A percentile compares a stretch with the other conserved stretches of the same genome.
phyloP scores from a whole-genome alignment of 2,329 filamentous ascomycete species.

The Macrophomina phaseolina region DNA sequence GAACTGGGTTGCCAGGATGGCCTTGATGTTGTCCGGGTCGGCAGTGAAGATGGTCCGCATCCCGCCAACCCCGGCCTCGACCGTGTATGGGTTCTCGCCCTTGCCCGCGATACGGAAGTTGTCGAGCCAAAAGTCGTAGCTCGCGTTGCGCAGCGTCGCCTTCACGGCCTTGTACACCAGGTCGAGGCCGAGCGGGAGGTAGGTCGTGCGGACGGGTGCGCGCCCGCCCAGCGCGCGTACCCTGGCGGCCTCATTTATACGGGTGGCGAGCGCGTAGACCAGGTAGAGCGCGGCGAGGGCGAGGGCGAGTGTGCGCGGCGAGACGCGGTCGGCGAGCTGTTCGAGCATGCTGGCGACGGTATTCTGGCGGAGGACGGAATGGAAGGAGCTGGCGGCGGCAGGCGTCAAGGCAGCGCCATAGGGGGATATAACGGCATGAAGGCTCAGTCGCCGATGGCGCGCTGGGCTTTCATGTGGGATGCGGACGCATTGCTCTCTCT shows the following conservation, averaged over 20 bases:
- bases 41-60: slow-evolving; percentile 74
- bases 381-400: background rate
- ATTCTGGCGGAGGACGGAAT: background rate
- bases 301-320: background rate
- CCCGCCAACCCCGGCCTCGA: slow-evolving; percentile 63
- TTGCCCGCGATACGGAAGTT: slow-evolving; percentile 54
- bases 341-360: slow-evolving; percentile 5
- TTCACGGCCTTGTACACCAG: slow-evolving; percentile 64
- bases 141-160: slow-evolving; percentile 59
- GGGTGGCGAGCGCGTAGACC: slow-evolving; percentile 17
- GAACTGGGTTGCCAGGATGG: slow-evolving; percentile 87
- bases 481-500: background rate
- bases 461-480: background rate
- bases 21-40: slow-evolving; percentile 90
- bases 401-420: background rate
- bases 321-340: slow-evolving; percentile 12
- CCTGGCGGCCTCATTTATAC: slow-evolving; percentile 41
- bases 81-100: slow-evolving; percentile 58
- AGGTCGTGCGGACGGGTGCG: slow-evolving; percentile 49
- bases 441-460: background rate
- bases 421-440: background rate
- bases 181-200: slow-evolving; percentile 63
- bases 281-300: background rate
- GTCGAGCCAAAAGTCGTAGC: slow-evolving; percentile 66
- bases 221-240: slow-evolving; percentile 53